Evolutionary conservation across 1,284 basidiomycete genomes (phyloP).

Genomic region (Prillingera fragicola): DNA sequence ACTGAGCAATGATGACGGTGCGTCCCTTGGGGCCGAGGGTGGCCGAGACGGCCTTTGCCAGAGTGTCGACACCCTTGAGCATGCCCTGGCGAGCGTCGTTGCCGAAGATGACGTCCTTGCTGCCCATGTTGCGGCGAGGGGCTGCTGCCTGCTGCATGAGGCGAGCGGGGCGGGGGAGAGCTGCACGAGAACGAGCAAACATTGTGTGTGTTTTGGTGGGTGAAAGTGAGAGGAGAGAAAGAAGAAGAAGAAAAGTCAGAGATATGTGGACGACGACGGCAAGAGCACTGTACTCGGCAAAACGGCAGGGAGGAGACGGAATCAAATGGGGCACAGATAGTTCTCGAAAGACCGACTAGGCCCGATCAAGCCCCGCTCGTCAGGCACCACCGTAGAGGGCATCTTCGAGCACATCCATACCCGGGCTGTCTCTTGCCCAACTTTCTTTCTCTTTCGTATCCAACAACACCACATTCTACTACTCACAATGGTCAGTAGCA

Average conservation of each 20-base stretch:
- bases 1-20: slow-evolving; percentile 96
- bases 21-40: slow-evolving; percentile 96
- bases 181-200: slow-evolving; percentile 38
- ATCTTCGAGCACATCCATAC: too few relatives aligned
- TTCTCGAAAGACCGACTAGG: too few relatives aligned
- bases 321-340: too few relatives aligned
- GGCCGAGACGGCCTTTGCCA: slow-evolving; percentile 90
- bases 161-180: slow-evolving; percentile 51
- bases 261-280: neutral
- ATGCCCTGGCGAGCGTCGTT: slow-evolving; percentile 92
- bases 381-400: too few relatives aligned
- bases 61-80: slow-evolving; percentile 89
- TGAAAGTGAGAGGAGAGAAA: slow-evolving; percentile 6
- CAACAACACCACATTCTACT: too few relatives aligned
- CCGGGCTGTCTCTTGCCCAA: too few relatives aligned
- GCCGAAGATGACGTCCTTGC: slow-evolving; percentile 94
- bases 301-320: too few relatives aligned
- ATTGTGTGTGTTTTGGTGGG: slow-evolving; percentile 19
- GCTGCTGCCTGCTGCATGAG: slow-evolving; percentile 49
- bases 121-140: slow-evolving; percentile 57
- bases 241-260: neutral
- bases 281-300: too few relatives aligned
- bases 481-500: too few relatives aligned
- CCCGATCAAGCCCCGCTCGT: too few relatives aligned
- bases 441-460: too few relatives aligned